Evolutionary conservation across 164 flowering plant genomes (phyloP).

Genomic region (Sedum album): DNA sequence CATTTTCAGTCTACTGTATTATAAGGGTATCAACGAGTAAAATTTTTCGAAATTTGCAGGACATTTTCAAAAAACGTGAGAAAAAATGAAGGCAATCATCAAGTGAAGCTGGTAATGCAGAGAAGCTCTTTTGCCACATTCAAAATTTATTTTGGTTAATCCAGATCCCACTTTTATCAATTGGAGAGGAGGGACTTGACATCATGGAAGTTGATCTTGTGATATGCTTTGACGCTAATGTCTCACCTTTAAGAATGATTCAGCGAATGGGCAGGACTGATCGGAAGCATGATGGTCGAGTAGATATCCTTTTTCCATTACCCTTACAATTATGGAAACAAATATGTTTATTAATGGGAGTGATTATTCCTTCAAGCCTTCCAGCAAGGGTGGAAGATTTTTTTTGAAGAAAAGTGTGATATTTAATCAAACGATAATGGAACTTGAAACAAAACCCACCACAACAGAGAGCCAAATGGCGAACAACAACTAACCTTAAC

Average conservation of each 20-base stretch:
- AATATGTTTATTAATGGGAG: not conserved
- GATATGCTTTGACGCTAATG: constrained; percentile 94
- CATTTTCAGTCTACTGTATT: too few species aligned
- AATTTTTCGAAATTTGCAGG: constrained; percentile 43
- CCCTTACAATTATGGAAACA: not conserved
- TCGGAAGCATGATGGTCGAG: constrained; percentile 93
- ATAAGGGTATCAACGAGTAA: not conserved
- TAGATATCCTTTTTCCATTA: constrained; percentile 72
- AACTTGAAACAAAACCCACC: too few species aligned
- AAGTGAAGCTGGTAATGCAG: constrained; percentile 62
- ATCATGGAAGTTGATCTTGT: constrained; percentile 99
- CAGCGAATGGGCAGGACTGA: constrained; percentile 99
- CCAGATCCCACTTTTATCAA: constrained; percentile 19
- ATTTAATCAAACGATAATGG: too few species aligned
- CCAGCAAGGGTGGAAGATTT: too few species aligned
- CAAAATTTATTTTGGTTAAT: not conserved
- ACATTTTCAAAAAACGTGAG: constrained; percentile 48
- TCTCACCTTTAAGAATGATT: constrained; percentile 93
- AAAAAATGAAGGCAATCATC: constrained; percentile 57
- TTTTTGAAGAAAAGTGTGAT: too few species aligned
- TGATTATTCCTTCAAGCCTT: too few species aligned
- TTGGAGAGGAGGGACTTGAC: constrained; percentile 97
- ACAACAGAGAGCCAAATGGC: too few species aligned
- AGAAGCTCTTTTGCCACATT: constrained; percentile 20
- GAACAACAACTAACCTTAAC: too few species aligned